Evolutionary conservation across 2,329 filamentous ascomycete species (phyloP), one percentile per base, ranked within the genome.

Genomic region (Cordyceps tenuipes): DNA sequence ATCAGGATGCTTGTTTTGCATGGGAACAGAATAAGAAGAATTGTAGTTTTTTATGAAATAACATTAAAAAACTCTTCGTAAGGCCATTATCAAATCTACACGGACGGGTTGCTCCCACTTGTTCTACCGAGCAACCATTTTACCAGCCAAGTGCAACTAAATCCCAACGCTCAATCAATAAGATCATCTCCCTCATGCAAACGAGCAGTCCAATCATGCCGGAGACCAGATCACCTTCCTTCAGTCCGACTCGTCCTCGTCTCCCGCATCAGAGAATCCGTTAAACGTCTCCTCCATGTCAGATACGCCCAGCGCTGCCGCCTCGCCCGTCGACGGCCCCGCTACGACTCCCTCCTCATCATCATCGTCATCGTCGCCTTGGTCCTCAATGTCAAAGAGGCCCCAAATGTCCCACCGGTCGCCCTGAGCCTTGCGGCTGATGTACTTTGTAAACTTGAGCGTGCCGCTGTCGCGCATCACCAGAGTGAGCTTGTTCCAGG

Each of bases 401-500:
- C 86, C 94, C 51, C 85, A 87, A 54, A 97, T 80, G 75, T 99
- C 94, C 91, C 92, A 97, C 48, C 94, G 82, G 74, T 97, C 94
- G 0, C 94, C 94, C 69, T 84, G 84, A 8, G 94, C 94, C 55
- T 81, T 83, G 62, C 80, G 80, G 73, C 89, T 95, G 23, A 99
- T 88, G 72, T 97, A 99, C 78, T 97, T 99, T 68, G 97, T 91
- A 71, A 99, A 99, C 71, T 90, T 87, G 69, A 99, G 79, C 15
- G 89, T 88, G 15, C 90, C 92, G 65, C 84, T 85, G 71, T 99
- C 94, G 61, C 94, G 83, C 66, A 97, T 77, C 36, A 97, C 94
- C 65, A 99, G 84, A 64, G 88, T 91, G 77, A 99, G 80, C 64
- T 89, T 90, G 73, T 97, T 97, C 94, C 94, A 99, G 17, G 82